Conservation (phyloP, 305 asterid genomes). For the Plantago coronopus region DNA sequence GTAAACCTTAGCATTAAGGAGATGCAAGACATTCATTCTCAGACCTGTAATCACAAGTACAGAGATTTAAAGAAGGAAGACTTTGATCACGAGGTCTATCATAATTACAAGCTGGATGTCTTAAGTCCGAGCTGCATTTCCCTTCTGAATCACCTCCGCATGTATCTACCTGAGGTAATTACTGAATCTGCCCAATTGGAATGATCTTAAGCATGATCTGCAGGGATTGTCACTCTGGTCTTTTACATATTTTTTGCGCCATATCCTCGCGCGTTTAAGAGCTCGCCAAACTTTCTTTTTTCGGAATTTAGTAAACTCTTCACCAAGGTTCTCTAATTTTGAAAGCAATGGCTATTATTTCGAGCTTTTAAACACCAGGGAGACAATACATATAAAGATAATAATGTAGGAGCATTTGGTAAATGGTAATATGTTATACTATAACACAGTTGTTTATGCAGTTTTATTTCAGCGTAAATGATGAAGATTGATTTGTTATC, state of each 20-base stretch:
- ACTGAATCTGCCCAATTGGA: constrained; percentile 22
- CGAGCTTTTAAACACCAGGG: too few species aligned
- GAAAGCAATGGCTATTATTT: too few species aligned
- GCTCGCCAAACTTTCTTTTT: too few species aligned
- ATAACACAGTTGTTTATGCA: too few species aligned
- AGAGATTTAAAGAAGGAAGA: constrained; percentile 35
- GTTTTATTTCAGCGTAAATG: constrained; percentile 2
- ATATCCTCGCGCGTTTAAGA: too few species aligned
- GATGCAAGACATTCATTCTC: constrained; percentile 67
- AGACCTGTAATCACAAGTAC: constrained; percentile 48
- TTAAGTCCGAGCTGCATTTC: constrained; percentile 57
- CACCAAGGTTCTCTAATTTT: too few species aligned
- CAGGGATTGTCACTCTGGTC: too few species aligned
- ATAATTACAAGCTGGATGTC: constrained; percentile 44
- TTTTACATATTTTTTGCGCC: too few species aligned
- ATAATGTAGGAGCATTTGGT: too few species aligned
- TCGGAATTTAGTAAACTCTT: too few species aligned
- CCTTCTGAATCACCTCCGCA: constrained; percentile 74
- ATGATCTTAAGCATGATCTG: constrained; percentile 23
- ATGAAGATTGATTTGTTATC: constrained; percentile 26
- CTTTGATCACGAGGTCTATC: constrained; percentile 32
- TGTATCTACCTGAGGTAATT: constrained; percentile 83
- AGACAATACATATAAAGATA: too few species aligned
- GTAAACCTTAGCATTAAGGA: constrained; percentile 56
- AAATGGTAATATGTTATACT: too few species aligned